Percentiles rank a stretch among this genome's conserved stretches.
These are phyloP conservation scores for Lunularia cruciata DNA, from an alignment of 225 moss, liverwort and hornwort species.

Conservation along the genomic window DNA sequence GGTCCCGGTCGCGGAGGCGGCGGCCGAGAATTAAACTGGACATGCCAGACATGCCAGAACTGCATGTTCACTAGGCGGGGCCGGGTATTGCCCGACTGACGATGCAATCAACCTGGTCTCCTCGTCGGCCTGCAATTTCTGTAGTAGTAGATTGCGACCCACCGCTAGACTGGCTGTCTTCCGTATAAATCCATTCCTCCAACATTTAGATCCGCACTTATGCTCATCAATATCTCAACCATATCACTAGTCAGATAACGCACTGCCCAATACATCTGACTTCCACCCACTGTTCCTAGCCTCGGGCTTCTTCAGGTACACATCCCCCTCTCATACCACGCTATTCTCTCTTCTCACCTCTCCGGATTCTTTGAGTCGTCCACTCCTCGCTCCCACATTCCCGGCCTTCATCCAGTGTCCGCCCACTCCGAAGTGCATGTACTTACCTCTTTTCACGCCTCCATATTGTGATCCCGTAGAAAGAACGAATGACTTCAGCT, in stretches of 20 bases:
- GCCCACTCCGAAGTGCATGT: not conserved
- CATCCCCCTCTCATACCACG: not conserved
- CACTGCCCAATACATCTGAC: not conserved
- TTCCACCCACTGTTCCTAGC: not conserved
- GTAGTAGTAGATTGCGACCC: conserved; percentile 13
- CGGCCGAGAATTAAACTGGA: not conserved
- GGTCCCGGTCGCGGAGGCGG: conserved; percentile 10
- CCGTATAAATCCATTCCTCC: not conserved
- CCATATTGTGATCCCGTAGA: too few relatives aligned
- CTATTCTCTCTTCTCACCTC: not conserved
- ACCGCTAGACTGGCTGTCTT: conserved; percentile 13
- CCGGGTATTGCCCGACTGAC: conserved; percentile 10
- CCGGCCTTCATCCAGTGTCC: not conserved
- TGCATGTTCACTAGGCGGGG: conserved; percentile 10
- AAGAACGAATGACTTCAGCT: too few relatives aligned
- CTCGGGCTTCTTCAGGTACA: conserved; percentile 3
- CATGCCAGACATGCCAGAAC: not conserved
- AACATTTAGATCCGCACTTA: conserved; percentile 12
- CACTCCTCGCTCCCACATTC: not conserved
- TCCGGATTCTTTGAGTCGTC: not conserved
- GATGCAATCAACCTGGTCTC: conserved; percentile 22
- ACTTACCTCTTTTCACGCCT: not conserved
- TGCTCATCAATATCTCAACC: conserved; percentile 14
- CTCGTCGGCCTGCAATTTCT: conserved; percentile 12
- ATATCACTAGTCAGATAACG: conserved; percentile 13